Base-by-base conservation (phyloP, 2,329 filamentous ascomycete species). In the Lachnum nothofagi region DNA sequence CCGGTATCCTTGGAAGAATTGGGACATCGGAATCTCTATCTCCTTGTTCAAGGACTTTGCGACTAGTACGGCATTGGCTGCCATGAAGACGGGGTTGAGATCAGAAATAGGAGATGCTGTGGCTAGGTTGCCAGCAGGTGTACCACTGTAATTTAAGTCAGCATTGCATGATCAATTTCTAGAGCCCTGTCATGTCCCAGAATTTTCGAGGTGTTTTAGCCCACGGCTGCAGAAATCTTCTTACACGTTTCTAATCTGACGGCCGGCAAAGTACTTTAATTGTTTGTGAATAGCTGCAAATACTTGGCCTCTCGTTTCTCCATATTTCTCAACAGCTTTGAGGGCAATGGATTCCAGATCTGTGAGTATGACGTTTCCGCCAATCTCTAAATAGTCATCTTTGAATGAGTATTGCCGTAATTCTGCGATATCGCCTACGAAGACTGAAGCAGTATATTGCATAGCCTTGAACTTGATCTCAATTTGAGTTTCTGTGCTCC, bases 391-490 rank as follows among this genome's bases (percentile, higher is more conserved):
- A 58, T 89, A 77, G 50, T 94, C 83, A 4, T 91, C 83, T 35
- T 86, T 76, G 65, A 96, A 85, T 3, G 74, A 76, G 64, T 88
- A 97, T 57, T 91, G 85, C 10, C 89, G 78, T 49, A 98, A 72
- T 68, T 97, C 93, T 1, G 88, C 74, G 50, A 98, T 95, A 62
- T 98, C 93, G 9, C 91, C 91, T 8, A 97, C 87, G 58, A 86
- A 97, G 0, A 98, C 87, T 0, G 91, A 96, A 1, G 88, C 82
- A 3, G 85, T 85, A 65, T 97, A 97, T 60, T 90, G 80, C 74
- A 95, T 80, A 1, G 85, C 89, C 72, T 97, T 97, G 78, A 98
- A 97, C 69, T 95, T 96, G 71, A 94, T 87, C 70, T 98, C 93
- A 52, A 98, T 97, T 68, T 97, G 93, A 0, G 91, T 97, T 68